These are phyloP conservation scores for Cryphonectria naterciae DNA, from an alignment of 2,329 filamentous ascomycete species.

Conservation along the genomic window DNA sequence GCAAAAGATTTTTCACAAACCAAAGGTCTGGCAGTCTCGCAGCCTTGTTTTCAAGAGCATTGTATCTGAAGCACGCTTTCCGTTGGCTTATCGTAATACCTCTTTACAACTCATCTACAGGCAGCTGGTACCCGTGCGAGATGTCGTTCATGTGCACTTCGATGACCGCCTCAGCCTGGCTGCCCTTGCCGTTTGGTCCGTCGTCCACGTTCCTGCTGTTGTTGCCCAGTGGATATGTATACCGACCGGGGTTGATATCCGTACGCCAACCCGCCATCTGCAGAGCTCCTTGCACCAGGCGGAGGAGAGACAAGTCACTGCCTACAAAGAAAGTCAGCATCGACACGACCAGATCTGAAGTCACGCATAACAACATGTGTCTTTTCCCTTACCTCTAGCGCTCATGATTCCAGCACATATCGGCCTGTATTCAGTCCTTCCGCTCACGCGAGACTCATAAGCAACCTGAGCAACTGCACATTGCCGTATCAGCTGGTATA, in stretches of 20 bases:
- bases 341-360: neutral
- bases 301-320: slow-evolving; percentile 22
- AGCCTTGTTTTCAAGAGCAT: neutral
- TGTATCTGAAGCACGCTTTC: neutral
- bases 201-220: slow-evolving; percentile 23
- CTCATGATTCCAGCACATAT: slow-evolving; percentile 25
- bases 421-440: slow-evolving; percentile 20
- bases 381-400: slow-evolving; percentile 13
- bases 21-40: neutral
- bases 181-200: neutral
- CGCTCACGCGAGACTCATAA: slow-evolving; percentile 24
- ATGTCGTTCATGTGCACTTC: neutral
- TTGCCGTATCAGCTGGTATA: neutral
- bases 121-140: no score
- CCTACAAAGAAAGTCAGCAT: slow-evolving; percentile 6
- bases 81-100: neutral
- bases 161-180: neutral
- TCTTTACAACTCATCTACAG: slow-evolving; percentile 19
- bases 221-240: slow-evolving; percentile 22
- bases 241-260: slow-evolving; percentile 19
- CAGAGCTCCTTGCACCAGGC: slow-evolving; percentile 15
- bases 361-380: neutral
- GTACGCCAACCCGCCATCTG: slow-evolving; percentile 22
- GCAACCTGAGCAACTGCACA: slow-evolving; percentile 22
- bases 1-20: neutral